Percentiles rank a stretch among this genome's conserved stretches.
Conservation (phyloP, 345 rosid species). For the Ricinus communis region DNA sequence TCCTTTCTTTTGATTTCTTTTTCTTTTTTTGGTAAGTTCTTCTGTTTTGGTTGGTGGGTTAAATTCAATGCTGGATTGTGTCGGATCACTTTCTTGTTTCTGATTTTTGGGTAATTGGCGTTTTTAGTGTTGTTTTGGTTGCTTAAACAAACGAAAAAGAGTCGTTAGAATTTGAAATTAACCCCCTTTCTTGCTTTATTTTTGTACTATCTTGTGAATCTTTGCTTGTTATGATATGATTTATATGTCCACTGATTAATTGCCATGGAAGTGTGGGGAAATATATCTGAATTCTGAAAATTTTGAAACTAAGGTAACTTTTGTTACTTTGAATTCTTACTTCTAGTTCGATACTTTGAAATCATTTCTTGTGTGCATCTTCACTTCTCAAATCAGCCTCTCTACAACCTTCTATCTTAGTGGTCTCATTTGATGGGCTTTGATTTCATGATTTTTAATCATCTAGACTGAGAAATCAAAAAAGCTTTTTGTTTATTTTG, state of each 20-base stretch:
- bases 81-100: constrained; percentile 10
- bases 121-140: not conserved
- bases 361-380: not conserved
- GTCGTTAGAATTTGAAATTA: no score
- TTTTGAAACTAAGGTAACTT: not conserved
- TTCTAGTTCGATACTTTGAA: not conserved
- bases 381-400: not conserved
- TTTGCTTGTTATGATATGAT: constrained; percentile 3
- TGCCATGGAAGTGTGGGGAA: not conserved
- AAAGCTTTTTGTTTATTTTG: no score
- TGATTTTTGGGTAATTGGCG: not conserved
- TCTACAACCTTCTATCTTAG: no score
- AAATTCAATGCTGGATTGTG: constrained; percentile 22
- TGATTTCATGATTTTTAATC: not conserved
- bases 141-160: no score
- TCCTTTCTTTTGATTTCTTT: not conserved
- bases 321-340: not conserved
- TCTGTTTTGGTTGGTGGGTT: constrained; percentile 15
- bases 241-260: not conserved
- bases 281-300: not conserved
- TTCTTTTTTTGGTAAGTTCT: not conserved
- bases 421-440: no score
- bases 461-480: not conserved
- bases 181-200: no score
- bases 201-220: not conserved